Evolutionary conservation across 2,329 filamentous ascomycete genomes (phyloP), one percentile per base, ranked within the genome.

Genomic region (Septoria petroselini): DNA sequence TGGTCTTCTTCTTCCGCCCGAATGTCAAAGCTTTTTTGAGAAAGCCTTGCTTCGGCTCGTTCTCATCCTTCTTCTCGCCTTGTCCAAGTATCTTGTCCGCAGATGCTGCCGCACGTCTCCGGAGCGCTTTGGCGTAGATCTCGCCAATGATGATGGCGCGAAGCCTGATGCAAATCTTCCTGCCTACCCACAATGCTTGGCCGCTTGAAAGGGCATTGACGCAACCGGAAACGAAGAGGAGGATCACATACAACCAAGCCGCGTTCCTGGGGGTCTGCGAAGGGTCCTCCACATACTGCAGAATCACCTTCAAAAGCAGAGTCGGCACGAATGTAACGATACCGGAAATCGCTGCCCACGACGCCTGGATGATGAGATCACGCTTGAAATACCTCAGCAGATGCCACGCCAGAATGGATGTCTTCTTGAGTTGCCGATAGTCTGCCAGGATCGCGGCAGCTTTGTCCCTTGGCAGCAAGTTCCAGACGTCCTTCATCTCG

Each of bases 111-210:
- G 90, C 91, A 70, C 95, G 95, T 61, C 93, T 84, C 57, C 94
- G 84, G 14, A 98, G 78, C 1, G 93, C 89, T 72, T 98, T 98
- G 50, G 90, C 88, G 68, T 98, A 98, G 39, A 98, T 93, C 65
- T 98, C 93, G 48, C 93, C 93, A 58, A 98, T 89, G 55, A 98
- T 90, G 65, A 98, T 93, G 42, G 93, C 91, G 55, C 91, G 86
- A 35, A 97, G 78, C 54, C 89, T 85, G 62, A 98, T 91, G 70
- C 91, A 96, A 54, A 97, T 87, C 70, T 90, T 95, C 48, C 93
- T 85, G 12, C 93, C 93, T 52, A 95, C 86, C 87, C 88, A 98
- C 0, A 98, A 77, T 7, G 89, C 88, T 68, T 93, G 87, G 15
- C 86, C 88, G 68, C 93, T 89, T 25, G 84, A 84, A 17, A 95